Percentiles rank a stretch among this genome's conserved stretches.
Evolutionary conservation across 2,329 filamentous ascomycete genomes (phyloP).

Genomic region (Arthrobotrys sinensis): DNA sequence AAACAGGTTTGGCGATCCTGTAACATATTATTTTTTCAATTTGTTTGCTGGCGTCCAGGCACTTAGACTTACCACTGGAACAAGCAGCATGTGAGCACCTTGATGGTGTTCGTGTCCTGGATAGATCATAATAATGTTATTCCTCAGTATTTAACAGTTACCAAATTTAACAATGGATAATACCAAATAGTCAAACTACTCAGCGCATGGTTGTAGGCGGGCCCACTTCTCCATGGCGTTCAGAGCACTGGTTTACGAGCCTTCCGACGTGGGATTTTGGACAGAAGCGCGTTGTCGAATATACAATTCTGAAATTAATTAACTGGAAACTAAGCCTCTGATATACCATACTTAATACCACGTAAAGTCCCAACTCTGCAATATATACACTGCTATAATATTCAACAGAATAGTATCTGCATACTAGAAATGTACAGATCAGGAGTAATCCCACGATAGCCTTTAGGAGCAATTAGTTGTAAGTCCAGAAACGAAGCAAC

Average conservation of each 20-base stretch:
- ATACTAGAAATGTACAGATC: not conserved
- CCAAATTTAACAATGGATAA: not conserved
- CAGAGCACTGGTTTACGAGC: too few species aligned
- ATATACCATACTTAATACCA: too few species aligned
- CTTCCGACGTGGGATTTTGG: too few species aligned
- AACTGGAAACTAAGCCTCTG: too few species aligned
- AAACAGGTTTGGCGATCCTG: conserved; percentile 16
- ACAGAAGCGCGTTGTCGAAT: too few species aligned
- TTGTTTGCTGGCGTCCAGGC: conserved; percentile 21
- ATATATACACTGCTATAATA: too few species aligned
- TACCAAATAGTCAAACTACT: not conserved
- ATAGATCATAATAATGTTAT: conserved; percentile 20
- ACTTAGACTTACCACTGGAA: conserved; percentile 4
- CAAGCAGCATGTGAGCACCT: conserved; percentile 10
- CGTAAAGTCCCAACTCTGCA: too few species aligned
- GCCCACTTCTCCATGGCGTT: too few species aligned
- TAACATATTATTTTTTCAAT: conserved; percentile 4
- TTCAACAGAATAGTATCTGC: not conserved
- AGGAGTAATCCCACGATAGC: too few species aligned
- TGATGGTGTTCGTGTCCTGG: conserved; percentile 2
- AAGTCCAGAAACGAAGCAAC: conserved; percentile 31
- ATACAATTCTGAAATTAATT: too few species aligned
- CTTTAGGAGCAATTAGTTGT: conserved; percentile 42
- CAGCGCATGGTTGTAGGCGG: too few species aligned
- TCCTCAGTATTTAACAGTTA: conserved; percentile 3